phyloP scores from a whole-genome alignment of 116 monocot species.

The Cymodocea nodosa region DNA sequence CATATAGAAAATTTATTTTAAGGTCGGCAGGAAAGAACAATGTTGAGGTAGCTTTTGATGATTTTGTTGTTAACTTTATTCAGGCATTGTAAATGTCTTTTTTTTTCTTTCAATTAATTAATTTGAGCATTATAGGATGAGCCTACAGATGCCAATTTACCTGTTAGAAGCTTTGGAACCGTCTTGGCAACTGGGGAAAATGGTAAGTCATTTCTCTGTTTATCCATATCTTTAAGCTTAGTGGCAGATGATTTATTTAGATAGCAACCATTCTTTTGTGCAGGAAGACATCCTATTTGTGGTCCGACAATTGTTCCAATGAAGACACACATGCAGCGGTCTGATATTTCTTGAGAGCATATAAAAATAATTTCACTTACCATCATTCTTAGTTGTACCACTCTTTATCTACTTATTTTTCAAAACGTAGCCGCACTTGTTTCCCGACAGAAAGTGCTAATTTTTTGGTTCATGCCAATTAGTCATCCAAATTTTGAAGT shows the following conservation, averaged over 20 bases:
- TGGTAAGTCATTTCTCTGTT: conserved; percentile 18
- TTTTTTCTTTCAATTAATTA: not conserved
- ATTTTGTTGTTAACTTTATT: not conserved
- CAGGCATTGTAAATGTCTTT: not conserved
- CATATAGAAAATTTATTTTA: conserved; percentile 53
- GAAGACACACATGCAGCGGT: conserved; percentile 41
- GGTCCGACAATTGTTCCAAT: conserved; percentile 11
- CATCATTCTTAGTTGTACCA: not conserved
- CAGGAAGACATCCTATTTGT: conserved; percentile 37
- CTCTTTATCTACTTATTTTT: not conserved
- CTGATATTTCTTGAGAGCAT: not conserved
- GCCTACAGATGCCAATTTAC: conserved; percentile 16
- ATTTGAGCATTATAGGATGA: conserved; percentile 37
- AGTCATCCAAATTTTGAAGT: too few relatives aligned
- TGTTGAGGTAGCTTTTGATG: conserved; percentile 28
- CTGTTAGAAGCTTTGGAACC: conserved; percentile 66
- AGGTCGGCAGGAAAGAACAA: conserved; percentile 33
- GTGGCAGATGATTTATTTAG: not conserved
- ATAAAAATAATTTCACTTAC: not conserved
- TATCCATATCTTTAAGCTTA: not conserved
- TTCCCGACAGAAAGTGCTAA: not conserved
- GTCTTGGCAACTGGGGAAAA: conserved; percentile 25
- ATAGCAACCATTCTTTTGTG: not conserved
- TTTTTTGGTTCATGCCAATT: not conserved
- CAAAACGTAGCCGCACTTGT: not conserved